Conservation (phyloP, 2,329 filamentous ascomycete genomes). For the Leptographium galeiforme region DNA sequence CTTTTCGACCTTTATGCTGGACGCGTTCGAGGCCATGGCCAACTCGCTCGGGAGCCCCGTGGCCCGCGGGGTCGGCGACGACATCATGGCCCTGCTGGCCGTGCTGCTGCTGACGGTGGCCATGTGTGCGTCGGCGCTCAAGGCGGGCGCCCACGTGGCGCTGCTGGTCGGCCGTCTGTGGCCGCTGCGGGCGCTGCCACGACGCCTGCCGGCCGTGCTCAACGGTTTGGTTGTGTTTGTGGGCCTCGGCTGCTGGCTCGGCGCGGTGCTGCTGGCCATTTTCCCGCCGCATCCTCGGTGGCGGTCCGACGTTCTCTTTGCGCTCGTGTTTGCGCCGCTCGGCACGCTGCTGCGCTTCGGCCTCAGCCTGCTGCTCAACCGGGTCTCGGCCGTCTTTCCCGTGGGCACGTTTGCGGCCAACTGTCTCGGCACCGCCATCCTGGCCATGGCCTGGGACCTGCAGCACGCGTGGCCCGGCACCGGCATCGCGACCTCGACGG, state of each 20-base stretch:
- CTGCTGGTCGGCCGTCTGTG: conserved; percentile 34
- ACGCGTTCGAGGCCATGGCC: conserved; percentile 49
- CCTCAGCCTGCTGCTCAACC: conserved; percentile 55
- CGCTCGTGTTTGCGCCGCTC: conserved; percentile 68
- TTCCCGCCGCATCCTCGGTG: conserved; percentile 57
- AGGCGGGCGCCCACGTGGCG: conserved; percentile 64
- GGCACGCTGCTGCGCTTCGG: conserved; percentile 70
- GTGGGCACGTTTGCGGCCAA: conserved; percentile 80
- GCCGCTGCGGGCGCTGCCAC: background rate
- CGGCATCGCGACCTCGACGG: conserved; percentile 28
- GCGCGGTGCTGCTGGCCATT: conserved; percentile 56
- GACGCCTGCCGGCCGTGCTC: conserved; percentile 41
- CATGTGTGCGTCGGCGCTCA: conserved; percentile 55
- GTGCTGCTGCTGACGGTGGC: conserved; percentile 59
- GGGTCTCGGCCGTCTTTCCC: conserved; percentile 53
- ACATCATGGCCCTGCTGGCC: conserved; percentile 69
- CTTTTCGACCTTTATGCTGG: conserved; percentile 58
- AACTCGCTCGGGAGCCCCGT: conserved; percentile 35
- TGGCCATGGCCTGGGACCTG: conserved; percentile 68
- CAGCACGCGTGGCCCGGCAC: conserved; percentile 41
- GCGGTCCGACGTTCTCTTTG: conserved; percentile 64
- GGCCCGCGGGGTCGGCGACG: conserved; percentile 50
- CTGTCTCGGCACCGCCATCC: conserved; percentile 57
- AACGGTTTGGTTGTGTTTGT: conserved; percentile 53
- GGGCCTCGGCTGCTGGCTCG: conserved; percentile 65